Evolutionary conservation across 2,329 filamentous ascomycete species (phyloP), one percentile per base, ranked within the genome.

Genomic region (Seiridium unicorne): DNA sequence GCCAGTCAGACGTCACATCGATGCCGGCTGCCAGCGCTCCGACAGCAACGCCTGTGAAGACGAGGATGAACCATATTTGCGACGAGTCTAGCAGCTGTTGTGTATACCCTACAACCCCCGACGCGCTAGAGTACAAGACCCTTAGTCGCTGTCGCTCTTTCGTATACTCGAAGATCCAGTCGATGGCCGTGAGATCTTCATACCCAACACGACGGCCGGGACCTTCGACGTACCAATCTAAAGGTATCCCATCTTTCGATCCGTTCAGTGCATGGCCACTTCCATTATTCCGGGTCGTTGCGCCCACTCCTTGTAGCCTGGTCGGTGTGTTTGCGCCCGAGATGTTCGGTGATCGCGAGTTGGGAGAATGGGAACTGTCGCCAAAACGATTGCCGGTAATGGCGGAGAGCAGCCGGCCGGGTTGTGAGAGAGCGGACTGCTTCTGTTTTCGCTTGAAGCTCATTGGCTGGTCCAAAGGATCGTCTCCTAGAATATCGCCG

Each of bases 161-260:
- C 57, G 91, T 95, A 72, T 98, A 97, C 75, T 99, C 95, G 69
- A 97, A 98, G 72, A 98, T 98, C 95, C 95, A 99, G 79, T 99
- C 95, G 73, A 99, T 99, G 61, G 95, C 94, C 13, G 94, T 97
- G 73, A 97, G 81, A 76, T 99, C 91, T 71, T 97, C 94, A 77
- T 99, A 99, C 58, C 91, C 94, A 44, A 97, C 93, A 70, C 95
- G 87, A 57, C 92, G 86, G 1, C 93, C 93, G 0, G 92, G 93
- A 1, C 92, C 93, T 74, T 97, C 94, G 53, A 89, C 84, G 72
- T 96, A 91, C 94, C 94, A 98, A 74, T 98, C 94, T 51, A 82
- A 73, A 3, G 81, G 75, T 36, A 73, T 70, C 57, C 76, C 79
- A 66, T 85, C 81, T 64, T 86, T 84, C 44, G 72, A 62, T 7